Evolutionary conservation across 2,329 filamentous ascomycete species (phyloP).

Genomic region (Drechslera avenae): DNA sequence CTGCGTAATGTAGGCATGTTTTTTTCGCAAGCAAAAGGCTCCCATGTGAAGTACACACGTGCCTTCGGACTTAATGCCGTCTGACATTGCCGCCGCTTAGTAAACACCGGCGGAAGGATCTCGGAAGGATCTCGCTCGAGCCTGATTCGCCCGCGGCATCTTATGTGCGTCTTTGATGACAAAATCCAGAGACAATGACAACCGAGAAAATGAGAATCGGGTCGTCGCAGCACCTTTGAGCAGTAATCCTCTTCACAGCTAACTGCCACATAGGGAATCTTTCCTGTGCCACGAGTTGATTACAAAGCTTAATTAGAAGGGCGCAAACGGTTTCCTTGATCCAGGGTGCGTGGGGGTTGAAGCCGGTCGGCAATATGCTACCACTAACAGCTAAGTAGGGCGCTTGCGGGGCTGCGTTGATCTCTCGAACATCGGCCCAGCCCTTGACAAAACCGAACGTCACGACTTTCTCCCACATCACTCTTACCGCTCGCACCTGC

Average conservation of each 20-base stretch:
- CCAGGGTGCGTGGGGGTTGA: slow-evolving; percentile 11
- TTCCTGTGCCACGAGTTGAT: no score
- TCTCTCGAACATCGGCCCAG: slow-evolving; percentile 10
- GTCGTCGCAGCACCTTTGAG: no score
- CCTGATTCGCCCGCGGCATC: slow-evolving; percentile 2
- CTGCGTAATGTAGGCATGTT: no score
- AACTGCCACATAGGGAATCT: no score
- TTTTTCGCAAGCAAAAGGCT: no score
- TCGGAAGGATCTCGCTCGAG: neutral
- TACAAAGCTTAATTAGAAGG: no score
- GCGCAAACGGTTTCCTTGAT: neutral
- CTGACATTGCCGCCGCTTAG: no score
- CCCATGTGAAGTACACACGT: no score
- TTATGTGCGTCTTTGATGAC: slow-evolving; percentile 1
- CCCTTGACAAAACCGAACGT: slow-evolving; percentile 19
- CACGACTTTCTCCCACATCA: slow-evolving; percentile 23
- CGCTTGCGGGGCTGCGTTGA: slow-evolving; percentile 26
- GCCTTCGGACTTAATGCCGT: no score
- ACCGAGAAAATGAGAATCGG: no score
- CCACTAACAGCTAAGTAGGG: slow-evolving; percentile 19
- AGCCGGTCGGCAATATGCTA: slow-evolving; percentile 10
- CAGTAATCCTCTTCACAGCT: no score
- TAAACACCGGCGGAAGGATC: slow-evolving; percentile 2
- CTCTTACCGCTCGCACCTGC: slow-evolving; percentile 6
- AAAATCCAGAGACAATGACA: neutral